Evolutionary conservation across 805 yeast species (phyloP).

Genomic region (Wickerhamiella siamensis): DNA sequence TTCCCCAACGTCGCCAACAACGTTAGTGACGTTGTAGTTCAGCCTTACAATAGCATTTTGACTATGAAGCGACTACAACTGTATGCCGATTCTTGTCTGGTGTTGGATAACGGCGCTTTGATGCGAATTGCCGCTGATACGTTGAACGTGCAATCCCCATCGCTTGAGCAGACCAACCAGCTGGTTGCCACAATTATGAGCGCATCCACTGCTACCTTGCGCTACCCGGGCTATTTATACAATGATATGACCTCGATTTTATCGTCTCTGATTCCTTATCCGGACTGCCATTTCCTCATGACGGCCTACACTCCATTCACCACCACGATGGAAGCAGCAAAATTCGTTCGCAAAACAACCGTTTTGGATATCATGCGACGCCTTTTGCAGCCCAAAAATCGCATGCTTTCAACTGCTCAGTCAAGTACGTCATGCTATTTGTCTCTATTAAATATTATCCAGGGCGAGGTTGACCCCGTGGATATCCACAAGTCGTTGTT

Average conservation of each 20-base stretch:
- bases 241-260: slow-evolving; percentile 69
- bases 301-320: slow-evolving; percentile 69
- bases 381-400: slow-evolving; percentile 58
- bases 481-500: slow-evolving; percentile 43
- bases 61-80: slow-evolving; percentile 72
- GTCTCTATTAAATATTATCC: slow-evolving; percentile 55
- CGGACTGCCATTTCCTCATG: slow-evolving; percentile 59
- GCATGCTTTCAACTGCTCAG: slow-evolving; percentile 43
- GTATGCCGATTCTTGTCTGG: slow-evolving; percentile 73
- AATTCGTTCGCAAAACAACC: slow-evolving; percentile 51
- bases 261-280: slow-evolving; percentile 74
- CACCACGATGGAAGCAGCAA: slow-evolving; percentile 39
- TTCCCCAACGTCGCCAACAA: slow-evolving; percentile 60
- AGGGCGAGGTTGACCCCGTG: slow-evolving; percentile 49
- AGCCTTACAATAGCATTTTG: slow-evolving; percentile 82
- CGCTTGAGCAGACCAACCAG: slow-evolving; percentile 69
- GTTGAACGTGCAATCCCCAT: slow-evolving; percentile 42
- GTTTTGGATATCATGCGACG: slow-evolving; percentile 80
- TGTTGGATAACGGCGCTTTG: slow-evolving; percentile 81
- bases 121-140: slow-evolving; percentile 53
- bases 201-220: slow-evolving; percentile 67
- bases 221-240: slow-evolving; percentile 88
- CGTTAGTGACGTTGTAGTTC: slow-evolving; percentile 93
- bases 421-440: slow-evolving; percentile 37
- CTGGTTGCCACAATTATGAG: slow-evolving; percentile 75